These are phyloP conservation scores for Pterocarpus macrocarpus DNA, from an alignment of 306 rosid species.

Conservation along the genomic window DNA sequence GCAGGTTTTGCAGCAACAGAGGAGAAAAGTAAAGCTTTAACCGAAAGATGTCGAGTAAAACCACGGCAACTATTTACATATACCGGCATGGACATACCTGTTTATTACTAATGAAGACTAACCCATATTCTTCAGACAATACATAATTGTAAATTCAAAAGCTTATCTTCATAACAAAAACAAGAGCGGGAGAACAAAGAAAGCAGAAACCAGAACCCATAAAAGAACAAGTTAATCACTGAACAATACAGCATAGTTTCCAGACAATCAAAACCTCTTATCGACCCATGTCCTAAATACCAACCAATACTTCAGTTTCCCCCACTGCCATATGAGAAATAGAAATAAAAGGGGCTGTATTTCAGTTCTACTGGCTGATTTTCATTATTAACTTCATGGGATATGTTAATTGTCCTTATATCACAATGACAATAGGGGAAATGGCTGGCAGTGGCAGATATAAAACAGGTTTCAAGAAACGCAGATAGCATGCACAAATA, in stretches of 20 bases:
- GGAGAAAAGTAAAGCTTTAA: not conserved
- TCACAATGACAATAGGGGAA: not conserved
- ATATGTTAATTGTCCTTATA: conserved; percentile 19
- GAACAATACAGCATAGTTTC: not conserved
- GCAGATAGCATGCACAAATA: not conserved
- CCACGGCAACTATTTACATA: not conserved
- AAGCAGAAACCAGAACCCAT: conserved; percentile 27
- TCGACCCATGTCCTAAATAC: not conserved
- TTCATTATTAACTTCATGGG: not conserved
- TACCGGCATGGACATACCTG: not conserved
- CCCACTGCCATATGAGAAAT: conserved; percentile 10
- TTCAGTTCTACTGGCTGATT: not conserved
- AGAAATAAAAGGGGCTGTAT: not conserved
- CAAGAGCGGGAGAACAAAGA: not conserved
- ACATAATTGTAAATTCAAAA: conserved; percentile 1
- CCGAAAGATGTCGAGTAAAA: not conserved
- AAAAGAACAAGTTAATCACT: not conserved
- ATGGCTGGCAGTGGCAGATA: not conserved
- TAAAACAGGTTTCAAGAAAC: conserved; percentile 4
- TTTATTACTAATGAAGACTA: conserved; percentile 17
- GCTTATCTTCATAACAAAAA: not conserved
- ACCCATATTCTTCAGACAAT: not conserved
- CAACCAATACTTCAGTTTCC: not conserved
- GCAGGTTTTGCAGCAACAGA: not conserved
- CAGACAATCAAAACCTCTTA: conserved; percentile 15